phyloP scores from a whole-genome alignment of 352 stramenopile species.

The Pythium volutum region DNA sequence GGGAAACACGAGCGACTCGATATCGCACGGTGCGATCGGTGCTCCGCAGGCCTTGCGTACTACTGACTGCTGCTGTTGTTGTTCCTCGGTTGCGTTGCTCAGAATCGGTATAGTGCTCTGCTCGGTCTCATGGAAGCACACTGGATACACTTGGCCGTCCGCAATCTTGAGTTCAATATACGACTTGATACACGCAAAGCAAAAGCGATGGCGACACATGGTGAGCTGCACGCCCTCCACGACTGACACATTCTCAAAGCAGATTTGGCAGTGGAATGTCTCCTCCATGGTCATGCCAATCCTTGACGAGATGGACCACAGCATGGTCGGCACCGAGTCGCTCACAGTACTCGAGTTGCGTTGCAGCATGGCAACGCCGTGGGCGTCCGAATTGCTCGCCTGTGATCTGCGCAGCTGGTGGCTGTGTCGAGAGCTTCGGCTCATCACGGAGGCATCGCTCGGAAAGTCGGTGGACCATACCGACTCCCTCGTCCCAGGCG shows the following conservation, averaged over 20 bases:
- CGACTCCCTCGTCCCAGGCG: neutral
- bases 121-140: conserved; percentile 53
- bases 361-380: conserved; percentile 12
- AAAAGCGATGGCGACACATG: conserved; percentile 59
- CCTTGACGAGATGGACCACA: conserved; percentile 16
- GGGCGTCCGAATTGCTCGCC: neutral
- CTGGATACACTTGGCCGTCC: conserved; percentile 66
- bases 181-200: conserved; percentile 47
- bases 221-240: conserved; percentile 34
- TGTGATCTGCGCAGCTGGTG: neutral
- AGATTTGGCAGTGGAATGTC: conserved; percentile 78
- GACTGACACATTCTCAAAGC: conserved; percentile 56
- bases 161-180: conserved; percentile 75
- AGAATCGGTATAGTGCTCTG: neutral
- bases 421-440: neutral
- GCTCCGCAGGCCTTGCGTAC: conserved; percentile 31
- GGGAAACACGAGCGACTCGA: conserved; percentile 38
- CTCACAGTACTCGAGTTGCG: conserved; percentile 15
- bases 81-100: neutral
- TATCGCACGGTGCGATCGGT: conserved; percentile 45
- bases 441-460: neutral
- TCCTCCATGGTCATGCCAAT: conserved; percentile 50
- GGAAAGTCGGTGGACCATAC: neutral
- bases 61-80: neutral
- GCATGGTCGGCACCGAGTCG: conserved; percentile 12